Evolutionary conservation across 371 early-diverging fungal genomes (phyloP), one percentile per base, ranked within the genome.

Genomic region (Capillidium rhysosporum): DNA sequence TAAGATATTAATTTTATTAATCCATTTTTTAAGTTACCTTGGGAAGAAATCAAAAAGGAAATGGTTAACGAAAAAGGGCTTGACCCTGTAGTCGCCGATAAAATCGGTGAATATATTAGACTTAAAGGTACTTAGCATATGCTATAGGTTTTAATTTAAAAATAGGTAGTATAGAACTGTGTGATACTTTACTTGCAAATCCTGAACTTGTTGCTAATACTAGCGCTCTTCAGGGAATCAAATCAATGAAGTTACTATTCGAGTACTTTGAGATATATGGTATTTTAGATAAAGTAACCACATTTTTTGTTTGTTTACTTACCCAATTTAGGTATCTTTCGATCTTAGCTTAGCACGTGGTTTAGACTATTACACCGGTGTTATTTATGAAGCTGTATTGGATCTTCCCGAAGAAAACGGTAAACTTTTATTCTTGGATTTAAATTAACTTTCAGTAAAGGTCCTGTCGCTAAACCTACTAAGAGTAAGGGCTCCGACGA

Each of bases 281-380:
- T 8, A 79, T 93, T 21, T 61, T 67, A 18, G 69, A 82, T 40
- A 71, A 73, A 47, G 69, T 79, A 38, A 53, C 4, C 4, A 7
- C 12, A 7, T 34, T 56, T 31, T 38, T n/a, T 48, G 16, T 18
- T 26, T 30, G 38, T 40, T n/a, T 40, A 56, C 23, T 16, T 40
- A 64, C 39, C 28, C 43, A 47, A 59, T 43, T 23, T 48, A 70
- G 69, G 75, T 90, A 48, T 81, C 85, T 0, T 87, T 98, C 61
- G 98, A 99, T 69, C 70, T 99, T 48, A 84, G 85, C 57, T 75
- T 99, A 58, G 98, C 98, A 14, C 76, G 99, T 57, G 99, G 99
- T 18, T 68, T 98, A 46, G 98, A 98, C 65, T 99, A 99, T 66
- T 99, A 99, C 72, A 99, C 99, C 21, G 99, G 99, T 29, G 80